Evolutionary conservation across 1,139 yeast genomes (phyloP), one percentile per base, ranked within the genome.

Genomic region (Zygosaccharomyces pseudobailii): DNA sequence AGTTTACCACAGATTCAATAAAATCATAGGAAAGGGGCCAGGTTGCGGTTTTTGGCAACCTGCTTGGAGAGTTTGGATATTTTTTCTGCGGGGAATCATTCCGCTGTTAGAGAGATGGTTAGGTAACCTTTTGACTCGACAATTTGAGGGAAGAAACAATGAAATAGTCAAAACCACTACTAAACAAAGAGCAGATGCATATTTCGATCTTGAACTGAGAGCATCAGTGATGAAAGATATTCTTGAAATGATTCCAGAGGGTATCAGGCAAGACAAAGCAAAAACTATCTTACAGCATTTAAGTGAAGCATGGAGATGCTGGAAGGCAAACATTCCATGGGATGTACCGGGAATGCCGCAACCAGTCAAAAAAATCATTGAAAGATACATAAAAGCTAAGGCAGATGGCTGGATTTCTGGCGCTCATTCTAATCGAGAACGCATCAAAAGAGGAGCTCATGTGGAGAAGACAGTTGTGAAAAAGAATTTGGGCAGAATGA

Each of bases 11-110:
- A 75, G 84, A 48, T 92, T 94, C 70, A 92, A 94, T 62, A 75
- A 78, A 34, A 61, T 67, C 24, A 86, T 94, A 35, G 97, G 97
- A 0, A 92, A 92, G 63, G 99, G 99, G 1, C 98, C 98, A 0
- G 99, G 99, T 0, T 87, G 95, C 71, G 99, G 99, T 2, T 87
- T 92, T 66, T 94, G 99, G 99, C 98, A 92, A 62, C 98, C 98
- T 0, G 87, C 96, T 1, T 92, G 98, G 98, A 74, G 97, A 56
- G 94, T 90, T 1, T 94, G 98, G 99, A 71, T 94, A 3, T 87
- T 83, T 49, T 92, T 92, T 65, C 69, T 92, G 69, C 74, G 98
- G 58, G 99, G 99, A 13, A 84, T 84, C n/a, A 84, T 89, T 28
- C 98, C 99, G 0, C 68, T 92, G 40, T 71, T 94, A 17, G 98